Evolutionary conservation across 179 eudicot species (phyloP).

Genomic region (Drosera spatulata): DNA sequence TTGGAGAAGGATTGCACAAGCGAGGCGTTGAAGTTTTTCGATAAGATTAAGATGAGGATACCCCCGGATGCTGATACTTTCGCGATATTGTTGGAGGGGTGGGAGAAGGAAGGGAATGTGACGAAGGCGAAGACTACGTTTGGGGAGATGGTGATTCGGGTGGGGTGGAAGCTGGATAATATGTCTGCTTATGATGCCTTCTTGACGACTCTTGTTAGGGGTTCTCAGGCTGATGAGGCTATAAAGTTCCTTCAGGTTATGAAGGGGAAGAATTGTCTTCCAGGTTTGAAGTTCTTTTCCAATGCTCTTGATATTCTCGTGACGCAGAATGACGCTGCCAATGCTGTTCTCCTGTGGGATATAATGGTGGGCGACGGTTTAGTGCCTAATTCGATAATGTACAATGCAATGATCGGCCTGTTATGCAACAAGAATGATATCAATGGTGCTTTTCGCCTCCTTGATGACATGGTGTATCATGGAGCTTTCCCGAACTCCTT

Average conservation of each 20-base stretch:
- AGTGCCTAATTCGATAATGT: constrained; percentile 48
- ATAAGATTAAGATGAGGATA: constrained; percentile 48
- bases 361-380: constrained; percentile 53
- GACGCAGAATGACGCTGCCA: constrained; percentile 48
- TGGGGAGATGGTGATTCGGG: constrained; percentile 83
- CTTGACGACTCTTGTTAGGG: constrained; percentile 52
- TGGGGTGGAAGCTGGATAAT: constrained; percentile 65
- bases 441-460: constrained; percentile 46
- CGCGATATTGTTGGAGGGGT: constrained; percentile 66
- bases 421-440: constrained; percentile 55
- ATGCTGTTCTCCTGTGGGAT: constrained; percentile 61
- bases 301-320: constrained; percentile 59
- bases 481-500: constrained; percentile 68
- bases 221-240: constrained; percentile 48
- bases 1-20: constrained; percentile 28
- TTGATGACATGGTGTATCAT: constrained; percentile 61
- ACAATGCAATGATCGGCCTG: constrained; percentile 61
- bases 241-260: constrained; percentile 65
- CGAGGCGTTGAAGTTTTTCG: constrained; percentile 51
- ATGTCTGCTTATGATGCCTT: constrained; percentile 65
- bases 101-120: constrained; percentile 62
- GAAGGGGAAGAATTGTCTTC: constrained; percentile 68
- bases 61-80: constrained; percentile 53
- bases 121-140: constrained; percentile 57
- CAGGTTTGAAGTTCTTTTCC: constrained; percentile 70